Base-by-base conservation (phyloP, 2,329 filamentous ascomycete genomes). In the Colletotrichum sp. region DNA sequence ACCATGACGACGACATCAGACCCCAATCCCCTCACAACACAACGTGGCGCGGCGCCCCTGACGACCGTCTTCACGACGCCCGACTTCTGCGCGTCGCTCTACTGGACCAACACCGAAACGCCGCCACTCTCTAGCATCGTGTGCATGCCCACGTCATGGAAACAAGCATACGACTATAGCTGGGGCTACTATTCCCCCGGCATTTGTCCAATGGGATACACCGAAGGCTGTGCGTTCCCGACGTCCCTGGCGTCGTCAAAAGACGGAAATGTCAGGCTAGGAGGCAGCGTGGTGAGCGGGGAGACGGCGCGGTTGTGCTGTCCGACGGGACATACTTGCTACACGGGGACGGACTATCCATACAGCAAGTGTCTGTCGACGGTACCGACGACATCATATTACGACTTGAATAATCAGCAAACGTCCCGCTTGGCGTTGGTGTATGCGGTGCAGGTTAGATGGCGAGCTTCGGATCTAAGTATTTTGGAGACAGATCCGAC, bases 391-490 rank as follows among this genome's bases (percentile, higher is more conserved):
- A 69, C 14, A 55, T 57, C 60, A 18, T 78, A 55, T 12, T 64
- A 57, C 32, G 32, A 71, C 61, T 34, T 7, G 34, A 18, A 71
- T 30, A 71, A 75, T 14, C 24, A 67, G 24, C 55, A 10, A 5
- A 75, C 67, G 2, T 66, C 71, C 24, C 57, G n/a, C 8, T 72
- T 76, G 18, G 71, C 74, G 18, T 60, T 75, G 39, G 78, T 78
- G 9, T 79, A 36, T 52, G 78, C 72, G 10, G 60, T 79, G 13
- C 78, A 79, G 57, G 78, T 79, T n/a, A 73, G 78, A 30, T 79
- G 78, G 78, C 75, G 72, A 63, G 66, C 69, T 7, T 77, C 75
- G 18, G 78, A 79, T 59, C 67, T 79, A 7, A 70, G 69, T 21
- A 77, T 70, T 18, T 36, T 79, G 26, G 71, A 78, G 39, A 79